These are phyloP conservation scores for Gossypioides kirkii DNA, from an alignment of 345 rosid genomes.

Conservation along the genomic window DNA sequence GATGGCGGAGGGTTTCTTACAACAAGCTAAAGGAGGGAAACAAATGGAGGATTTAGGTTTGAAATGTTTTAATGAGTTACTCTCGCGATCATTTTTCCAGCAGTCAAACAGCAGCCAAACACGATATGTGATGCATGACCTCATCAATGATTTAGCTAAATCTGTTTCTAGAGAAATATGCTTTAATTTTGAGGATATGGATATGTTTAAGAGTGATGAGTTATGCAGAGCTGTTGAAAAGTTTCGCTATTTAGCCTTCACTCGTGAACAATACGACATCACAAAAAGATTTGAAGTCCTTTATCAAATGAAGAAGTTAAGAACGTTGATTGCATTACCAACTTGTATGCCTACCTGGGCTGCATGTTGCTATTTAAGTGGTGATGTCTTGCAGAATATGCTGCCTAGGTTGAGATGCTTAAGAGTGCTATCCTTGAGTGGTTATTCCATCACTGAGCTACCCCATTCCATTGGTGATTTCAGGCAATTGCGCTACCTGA, in stretches of 20 bases:
- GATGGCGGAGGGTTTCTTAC: slow-evolving; percentile 30
- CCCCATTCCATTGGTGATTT: slow-evolving; percentile 21
- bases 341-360: not conserved
- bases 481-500: slow-evolving; percentile 23
- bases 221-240: not conserved
- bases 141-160: slow-evolving; percentile 21
- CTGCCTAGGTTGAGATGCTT: slow-evolving; percentile 10
- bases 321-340: slow-evolving; percentile 15
- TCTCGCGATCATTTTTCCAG: not conserved
- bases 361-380: slow-evolving; percentile 7
- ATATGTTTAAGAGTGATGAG: not conserved
- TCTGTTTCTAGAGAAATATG: slow-evolving; percentile 2
- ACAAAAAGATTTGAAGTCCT: slow-evolving; percentile 5
- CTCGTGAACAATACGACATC: slow-evolving; percentile 9
- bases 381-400: slow-evolving; percentile 2
- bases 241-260: slow-evolving; percentile 19
- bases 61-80: not conserved
- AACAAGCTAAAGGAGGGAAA: not conserved
- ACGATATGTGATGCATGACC: slow-evolving; percentile 16
- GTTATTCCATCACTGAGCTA: slow-evolving; percentile 10
- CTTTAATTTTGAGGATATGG: slow-evolving; percentile 11
- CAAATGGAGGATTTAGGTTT: not conserved
- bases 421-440: slow-evolving; percentile 16
- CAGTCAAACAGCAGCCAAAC: not conserved
- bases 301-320: slow-evolving; percentile 3